Evolutionary conservation across 176 grass and related monocot species (phyloP), one percentile per base, ranked within the genome.

Genomic region (Hsuehochloa calcarea): DNA sequence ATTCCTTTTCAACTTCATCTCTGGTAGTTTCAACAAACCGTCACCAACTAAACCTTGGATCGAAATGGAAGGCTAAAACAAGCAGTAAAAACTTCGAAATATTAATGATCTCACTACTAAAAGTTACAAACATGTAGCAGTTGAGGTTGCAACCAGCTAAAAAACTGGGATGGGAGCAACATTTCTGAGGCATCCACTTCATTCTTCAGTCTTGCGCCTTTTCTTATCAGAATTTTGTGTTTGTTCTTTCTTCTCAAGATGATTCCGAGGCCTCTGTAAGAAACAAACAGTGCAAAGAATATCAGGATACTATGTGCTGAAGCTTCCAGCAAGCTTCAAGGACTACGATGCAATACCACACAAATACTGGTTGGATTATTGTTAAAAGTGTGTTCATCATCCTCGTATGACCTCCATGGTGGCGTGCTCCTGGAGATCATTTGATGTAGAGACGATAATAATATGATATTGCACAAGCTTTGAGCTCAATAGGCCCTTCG

Each of bases 261-360:
- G 71, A 44, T 77, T 89, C 31, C 40, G 69, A 31, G 72, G 79
- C 68, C 87, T 96, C 94, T 93, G 92, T 7, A 87, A 86, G 67
- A 67, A 14, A 86, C 6, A 26, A 10, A 10, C 54, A 41, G 43
- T 50, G 55, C 13, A 77, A 20, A 73, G 22, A 59, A 46, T n/a
- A 25, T 73, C 7, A 87, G 75, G 27, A 56, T 41, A 65, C 27
- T 65, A 22, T 72, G 31, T n/a, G 40, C 3, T 15, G 7, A 69
- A 64, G 26, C 22, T 43, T 64, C 19, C 12, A 75, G 31, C 58
- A 64, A 64, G 60, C 17, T 35, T 58, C 4, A 62, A 25, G 15
- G 19, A 8, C 22, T 54, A 46, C 4, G 17, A 35, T 6, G 20
- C 73, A 66, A 79, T 37, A 70, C 50, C n/a, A 68, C 34, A 87